Conservation (phyloP, 2,329 filamentous ascomycete species). For the Sclerotinia trifoliorum region DNA sequence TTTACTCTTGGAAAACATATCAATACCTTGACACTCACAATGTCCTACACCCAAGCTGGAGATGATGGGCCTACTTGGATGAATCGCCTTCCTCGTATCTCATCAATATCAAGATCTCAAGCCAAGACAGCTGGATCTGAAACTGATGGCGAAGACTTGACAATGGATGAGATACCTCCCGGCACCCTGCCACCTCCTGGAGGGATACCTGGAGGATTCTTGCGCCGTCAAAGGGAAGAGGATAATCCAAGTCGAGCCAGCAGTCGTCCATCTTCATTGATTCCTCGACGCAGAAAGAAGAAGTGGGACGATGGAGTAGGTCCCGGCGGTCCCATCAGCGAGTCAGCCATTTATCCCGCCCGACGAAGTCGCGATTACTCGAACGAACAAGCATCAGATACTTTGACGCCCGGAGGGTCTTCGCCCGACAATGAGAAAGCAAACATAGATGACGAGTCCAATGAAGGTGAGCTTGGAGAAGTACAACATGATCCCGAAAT, state of each 20-base stretch:
- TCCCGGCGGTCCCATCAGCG: constrained; percentile 81
- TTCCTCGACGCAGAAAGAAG: constrained; percentile 61
- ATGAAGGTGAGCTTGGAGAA: constrained; percentile 38
- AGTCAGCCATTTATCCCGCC: constrained; percentile 82
- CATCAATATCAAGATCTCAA: constrained; percentile 71
- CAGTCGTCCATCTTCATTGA: constrained; percentile 60
- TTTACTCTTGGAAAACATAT: constrained; percentile 98
- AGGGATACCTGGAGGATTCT: constrained; percentile 70
- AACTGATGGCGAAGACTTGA: constrained; percentile 65
- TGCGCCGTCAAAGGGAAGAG: constrained; percentile 81
- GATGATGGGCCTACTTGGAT: constrained; percentile 93
- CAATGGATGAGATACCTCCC: constrained; percentile 59
- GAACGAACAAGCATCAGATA: constrained; percentile 37
- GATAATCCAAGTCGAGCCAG: constrained; percentile 52
- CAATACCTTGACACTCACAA: constrained; percentile 90
- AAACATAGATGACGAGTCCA: constrained; percentile 39
- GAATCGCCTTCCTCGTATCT: constrained; percentile 77
- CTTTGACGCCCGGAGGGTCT: constrained; percentile 36
- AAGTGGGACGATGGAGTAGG: constrained; percentile 70
- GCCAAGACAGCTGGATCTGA: constrained; percentile 80
- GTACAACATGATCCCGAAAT: constrained; percentile 41
- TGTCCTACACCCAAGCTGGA: constrained; percentile 90
- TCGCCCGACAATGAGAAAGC: constrained; percentile 34
- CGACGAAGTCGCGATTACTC: constrained; percentile 34
- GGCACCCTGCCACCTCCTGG: constrained; percentile 72